Evolutionary conservation across 495 filamentous ascomycete genomes (phyloP), one percentile per base, ranked within the genome.

Genomic region (Podospora fimiseda): DNA sequence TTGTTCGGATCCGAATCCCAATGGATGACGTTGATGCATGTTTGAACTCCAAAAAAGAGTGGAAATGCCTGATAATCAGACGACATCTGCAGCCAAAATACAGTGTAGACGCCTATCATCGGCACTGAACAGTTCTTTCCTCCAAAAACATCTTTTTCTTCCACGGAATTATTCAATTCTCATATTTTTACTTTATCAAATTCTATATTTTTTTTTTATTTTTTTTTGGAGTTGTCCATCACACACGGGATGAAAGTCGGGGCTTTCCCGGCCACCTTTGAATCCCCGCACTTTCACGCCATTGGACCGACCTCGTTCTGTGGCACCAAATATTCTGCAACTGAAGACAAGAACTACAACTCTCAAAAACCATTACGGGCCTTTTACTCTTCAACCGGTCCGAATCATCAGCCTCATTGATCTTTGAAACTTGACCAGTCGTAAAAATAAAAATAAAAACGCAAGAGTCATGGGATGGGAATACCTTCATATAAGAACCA

Each of bases 41-140:
- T 20, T 43, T 13, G 33, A 21, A 30, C 40, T 9, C 18, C 16
- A 27, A n/a, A 33, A 39, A 39, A 23, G 22, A 23, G 37, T 45
- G 36, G 55, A 39, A 18, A 48, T n/a, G 19, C 30, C 7, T 48
- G 49, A 30, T 14, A 42, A 52, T 43, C 54, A 52, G 54, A 38
- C 43, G 42, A 52, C 47, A 16, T 14, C 52, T 45, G 41, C 40
- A 40, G 21, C 33, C 42, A 43, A 38, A 43, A 21, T 46, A 21
- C 14, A 16, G 22, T 6, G 19, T 14, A 15, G 21, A 36, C 49
- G 54, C 49, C 54, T 52, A 52, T 38, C 48, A 18, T 57, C 49
- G 54, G 43, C 49, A 43, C 44, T 30, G 44, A 44, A 22, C 42
- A 21, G 19, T 15, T 42, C n/a, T 42, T 9, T 15, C 16, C 39